Evolutionary conservation across 2,329 filamentous ascomycete species (phyloP).

Genomic region (Aureobasidium sp.): DNA sequence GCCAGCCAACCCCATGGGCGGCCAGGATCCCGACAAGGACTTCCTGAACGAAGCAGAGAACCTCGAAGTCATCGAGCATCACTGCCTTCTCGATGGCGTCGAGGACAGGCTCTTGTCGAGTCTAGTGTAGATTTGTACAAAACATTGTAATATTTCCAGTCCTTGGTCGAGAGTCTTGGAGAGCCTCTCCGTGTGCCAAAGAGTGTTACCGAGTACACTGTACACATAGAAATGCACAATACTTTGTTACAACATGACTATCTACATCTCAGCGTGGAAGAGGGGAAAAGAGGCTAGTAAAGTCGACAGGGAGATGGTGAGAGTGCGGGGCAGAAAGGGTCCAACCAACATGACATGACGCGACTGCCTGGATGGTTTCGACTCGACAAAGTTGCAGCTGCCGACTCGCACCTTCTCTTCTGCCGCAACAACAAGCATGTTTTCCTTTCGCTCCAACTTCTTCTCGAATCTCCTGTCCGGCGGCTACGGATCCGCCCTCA

Average conservation of each 20-base stretch:
- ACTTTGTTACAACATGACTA: too few species aligned
- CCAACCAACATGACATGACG: slow-evolving; percentile 6
- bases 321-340: slow-evolving; percentile 12
- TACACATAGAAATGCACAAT: too few species aligned
- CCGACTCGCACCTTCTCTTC: too few species aligned
- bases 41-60: slow-evolving; percentile 92
- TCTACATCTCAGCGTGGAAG: too few species aligned
- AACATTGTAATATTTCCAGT: not conserved
- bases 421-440: slow-evolving; percentile 9
- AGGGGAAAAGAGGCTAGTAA: too few species aligned
- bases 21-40: slow-evolving; percentile 86
- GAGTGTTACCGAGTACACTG: too few species aligned
- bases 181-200: too few species aligned
- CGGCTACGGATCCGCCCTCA: not conserved
- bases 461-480: slow-evolving; percentile 3
- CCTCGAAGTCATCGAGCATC: slow-evolving; percentile 86
- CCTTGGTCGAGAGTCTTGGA: too few species aligned
- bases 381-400: too few species aligned
- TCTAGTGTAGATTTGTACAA: slow-evolving; percentile 16
- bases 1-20: slow-evolving; percentile 66
- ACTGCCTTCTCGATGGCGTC: slow-evolving; percentile 80
- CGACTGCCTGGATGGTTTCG: slow-evolving; percentile 5
- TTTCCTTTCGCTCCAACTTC: slow-evolving; percentile 14
- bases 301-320: too few species aligned
- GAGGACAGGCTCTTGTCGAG: slow-evolving; percentile 68